Base-by-base conservation (phyloP, 371 early-diverging fungal species). In the Rhizomucor miehei region DNA sequence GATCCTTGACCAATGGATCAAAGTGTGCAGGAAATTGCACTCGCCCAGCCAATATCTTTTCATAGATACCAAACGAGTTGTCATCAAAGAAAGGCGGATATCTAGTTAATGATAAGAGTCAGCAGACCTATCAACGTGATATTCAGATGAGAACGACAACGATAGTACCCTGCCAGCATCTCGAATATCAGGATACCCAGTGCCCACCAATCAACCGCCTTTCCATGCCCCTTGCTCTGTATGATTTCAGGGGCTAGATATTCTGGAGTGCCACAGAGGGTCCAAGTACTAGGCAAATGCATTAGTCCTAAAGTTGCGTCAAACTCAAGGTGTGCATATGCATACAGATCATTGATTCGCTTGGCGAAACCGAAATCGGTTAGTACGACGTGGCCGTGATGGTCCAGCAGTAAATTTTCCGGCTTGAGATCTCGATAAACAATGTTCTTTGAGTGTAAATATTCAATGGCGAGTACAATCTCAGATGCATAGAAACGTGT, bases 331-430 rank as follows among this genome's bases (percentile, higher is more conserved):
- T 8, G 2, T 24, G 19, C 4, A n/a, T 24, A 25, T 24, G 21
- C n/a, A 8, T 29, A 8, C 24, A 9, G 16, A 34, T 85, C 88
- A 1, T 75, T 61, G 23, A 91, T 84, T 23, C 78, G 71, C 65
- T 97, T 98, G 36, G 99, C 97, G 83, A 99, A 99, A 2, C 99
- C 99, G 83, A 99, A 99, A 75, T 99, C 99, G 4, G 99, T 93
- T 41, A 99, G 90, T 71, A 97, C 96, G 57, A 99, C 87, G 67
- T 99, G 95, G 2, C 99, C 99, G 38, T 80, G 60, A 10, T 81
- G 73, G 58, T 94, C 97, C 45, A 99, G 71, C 41, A 99, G 73
- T 37, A 94, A 66, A 63, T 97, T 95, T 58, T 98, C 96, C 13
- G 98, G 98, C 65, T 97, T 95, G 43, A 98, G 68, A 73, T 97